A percentile compares a stretch with the other conserved stretches of the same genome.
These are phyloP conservation scores for Aspergillus intermedius DNA, from an alignment of 2,329 filamentous ascomycete species.

Conservation along the genomic window DNA sequence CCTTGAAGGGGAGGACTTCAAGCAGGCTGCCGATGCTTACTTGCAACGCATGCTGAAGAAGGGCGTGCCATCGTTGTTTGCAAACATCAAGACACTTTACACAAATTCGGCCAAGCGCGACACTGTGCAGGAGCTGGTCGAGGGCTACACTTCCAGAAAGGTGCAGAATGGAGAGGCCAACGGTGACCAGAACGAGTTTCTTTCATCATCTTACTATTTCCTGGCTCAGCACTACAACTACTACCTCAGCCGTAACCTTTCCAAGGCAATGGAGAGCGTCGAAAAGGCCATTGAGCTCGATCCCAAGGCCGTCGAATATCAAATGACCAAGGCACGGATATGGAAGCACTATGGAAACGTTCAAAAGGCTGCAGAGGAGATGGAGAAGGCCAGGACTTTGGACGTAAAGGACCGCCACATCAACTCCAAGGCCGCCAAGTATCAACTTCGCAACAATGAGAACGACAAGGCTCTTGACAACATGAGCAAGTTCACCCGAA, in stretches of 20 bases:
- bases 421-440: slow-evolving; percentile 97
- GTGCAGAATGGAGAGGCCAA: slow-evolving; percentile 44
- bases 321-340: slow-evolving; percentile 93
- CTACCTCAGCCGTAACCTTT: slow-evolving; percentile 72
- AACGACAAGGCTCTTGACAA: slow-evolving; percentile 80
- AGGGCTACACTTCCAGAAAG: slow-evolving; percentile 65
- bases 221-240: slow-evolving; percentile 97
- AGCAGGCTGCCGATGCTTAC: slow-evolving; percentile 69
- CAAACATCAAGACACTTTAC: slow-evolving; percentile 93
- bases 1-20: slow-evolving; percentile 74
- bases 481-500: slow-evolving; percentile 88
- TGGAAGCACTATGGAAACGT: slow-evolving; percentile 82
- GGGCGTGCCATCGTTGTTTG: slow-evolving; percentile 92
- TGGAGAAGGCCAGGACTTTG: slow-evolving; percentile 78
- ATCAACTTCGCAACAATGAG: slow-evolving; percentile 87
- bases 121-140: slow-evolving; percentile 66
- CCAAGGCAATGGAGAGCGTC: slow-evolving; percentile 74
- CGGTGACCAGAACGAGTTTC: slow-evolving; percentile 54
- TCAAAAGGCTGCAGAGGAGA: slow-evolving; percentile 71
- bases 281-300: slow-evolving; percentile 76
- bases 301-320: slow-evolving; percentile 77
- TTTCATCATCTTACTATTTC: slow-evolving; percentile 81
- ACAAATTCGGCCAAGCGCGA: slow-evolving; percentile 68
- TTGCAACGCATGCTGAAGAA: slow-evolving; percentile 79
- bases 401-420: slow-evolving; percentile 93